Base-by-base conservation (phyloP, 192 early-diverging fungal species). In the Chytriomyces sp. region DNA sequence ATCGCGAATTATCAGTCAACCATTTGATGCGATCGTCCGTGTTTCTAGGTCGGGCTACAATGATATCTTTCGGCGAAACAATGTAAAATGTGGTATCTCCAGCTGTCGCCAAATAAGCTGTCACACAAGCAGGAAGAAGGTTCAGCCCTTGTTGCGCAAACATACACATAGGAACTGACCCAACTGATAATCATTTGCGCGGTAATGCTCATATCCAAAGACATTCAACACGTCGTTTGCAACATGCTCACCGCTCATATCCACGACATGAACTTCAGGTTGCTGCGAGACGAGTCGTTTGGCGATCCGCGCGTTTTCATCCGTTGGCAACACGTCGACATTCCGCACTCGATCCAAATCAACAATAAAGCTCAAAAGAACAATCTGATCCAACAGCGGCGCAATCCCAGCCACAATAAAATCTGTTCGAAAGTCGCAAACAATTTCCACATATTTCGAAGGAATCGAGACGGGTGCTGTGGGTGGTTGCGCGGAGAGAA, bases 161-260 rank as follows among this genome's bases (percentile, higher is more conserved):
- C 28, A 35, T 35, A 35, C 28, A 35, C 28, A 35, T 2, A 35
- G 28, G 53, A n/a, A 23, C 7, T 20, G 85, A 57, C 93, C 94
- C 66, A 99, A 87, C 23, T 88, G 88, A 80, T 99, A 99, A 78
- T 99, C 97, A 77, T 98, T 97, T 50, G 96, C 91, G 79, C 95
- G 93, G 78, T 95, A 94, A 50, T 93, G 88, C 62, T 91, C 89
- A 74, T 89, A 97, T 24, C 96, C 95, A 72, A 92, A 85, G 10
- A 98, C 73, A n/a, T 92, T 85, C 48, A 99, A 75, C 6, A 92
- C 93, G 75, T 99, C 98, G 61, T 90, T 94, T 7, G 93, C 94
- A 62, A 97, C 83, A 69, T 96, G 92, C 61, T 94, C 91, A 57
- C 95, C 94, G 47, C 89, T 84, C 43, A 87, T 78, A 72, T 92